A percentile compares a stretch with the other conserved stretches of the same genome.
phyloP scores from a whole-genome alignment of 2,329 filamentous ascomycete genomes.

The Cytospora paraplurivora region DNA sequence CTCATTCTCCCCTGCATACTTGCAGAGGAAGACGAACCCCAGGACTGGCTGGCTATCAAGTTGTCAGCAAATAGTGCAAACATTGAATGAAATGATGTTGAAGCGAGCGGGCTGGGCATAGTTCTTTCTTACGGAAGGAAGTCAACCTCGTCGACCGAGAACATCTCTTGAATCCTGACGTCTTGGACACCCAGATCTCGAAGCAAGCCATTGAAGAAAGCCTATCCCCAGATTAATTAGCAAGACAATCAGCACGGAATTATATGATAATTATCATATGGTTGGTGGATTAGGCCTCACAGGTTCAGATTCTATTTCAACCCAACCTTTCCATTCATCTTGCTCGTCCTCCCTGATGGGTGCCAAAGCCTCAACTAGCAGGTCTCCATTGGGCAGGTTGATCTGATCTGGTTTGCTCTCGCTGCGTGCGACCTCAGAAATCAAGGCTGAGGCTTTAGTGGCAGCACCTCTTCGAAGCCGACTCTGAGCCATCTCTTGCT shows the following conservation, averaged over 20 bases:
- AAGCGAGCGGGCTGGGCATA: neutral
- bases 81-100: constrained; percentile 13
- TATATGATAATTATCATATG: neutral
- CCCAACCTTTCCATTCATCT: constrained; percentile 69
- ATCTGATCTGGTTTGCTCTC: constrained; percentile 35
- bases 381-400: constrained; percentile 37
- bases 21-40: constrained; percentile 87
- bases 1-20: constrained; percentile 60
- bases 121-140: constrained; percentile 57
- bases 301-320: constrained; percentile 88
- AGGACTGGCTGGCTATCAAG: constrained; percentile 67
- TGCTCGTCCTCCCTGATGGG: constrained; percentile 55
- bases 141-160: constrained; percentile 70
- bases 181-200: constrained; percentile 74
- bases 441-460: constrained; percentile 15
- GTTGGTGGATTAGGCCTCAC: constrained; percentile 49
- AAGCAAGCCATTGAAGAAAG: constrained; percentile 84
- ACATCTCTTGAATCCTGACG: constrained; percentile 75
- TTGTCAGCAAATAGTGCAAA: constrained; percentile 34
- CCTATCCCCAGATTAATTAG: constrained; percentile 47
- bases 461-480: constrained; percentile 22
- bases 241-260: neutral
- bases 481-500: constrained; percentile 2
- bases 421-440: constrained; percentile 20
- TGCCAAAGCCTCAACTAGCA: constrained; percentile 50